Base-by-base conservation (phyloP, 2,329 filamentous ascomycete species). In the Cladophialophora carrionii region DNA sequence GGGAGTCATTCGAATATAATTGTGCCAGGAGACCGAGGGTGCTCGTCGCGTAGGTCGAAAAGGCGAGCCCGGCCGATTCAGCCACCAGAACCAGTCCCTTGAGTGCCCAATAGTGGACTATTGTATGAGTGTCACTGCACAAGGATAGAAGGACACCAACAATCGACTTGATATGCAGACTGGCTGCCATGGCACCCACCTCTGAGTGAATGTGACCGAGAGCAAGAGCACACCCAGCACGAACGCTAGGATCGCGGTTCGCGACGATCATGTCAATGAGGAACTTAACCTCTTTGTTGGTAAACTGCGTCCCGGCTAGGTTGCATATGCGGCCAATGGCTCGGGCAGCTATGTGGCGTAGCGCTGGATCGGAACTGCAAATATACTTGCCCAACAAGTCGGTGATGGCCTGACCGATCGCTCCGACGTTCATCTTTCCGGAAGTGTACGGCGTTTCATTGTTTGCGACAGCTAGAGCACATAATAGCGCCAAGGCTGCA, bases 141-240 rank as follows among this genome's bases (percentile, higher is more conserved):
- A 99, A 84, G 7, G 95, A 98, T 90, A 98, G 96, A n/a, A 99
- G 81, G 46, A 99, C 96, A 20, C 94, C 90, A n/a, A 97, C 85
- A 57, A 99, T 97, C 1, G 92, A 97, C 80, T 98, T 98, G 57
- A 99, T 83, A 75, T 99, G 95, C 72, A 95, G 92, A 3, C 93
- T 92, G 61, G 95, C 95, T 60, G 95, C 95, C 93, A 99, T 98
- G 63, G 95, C 94, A 63, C 95, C 96, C 37, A 99, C 90, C 76
- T 96, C 92, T 20, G 92, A 90, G 78, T 99, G 93, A 58, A 99
- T 98, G 63, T 90, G 90, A 8, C 95, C 95, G 32, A 99, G 81
- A 12, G 95, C 92, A 81, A 96, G 91, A 17, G 96, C 95, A 77
- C 94, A 99, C 10, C 95, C 95, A 52, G 96, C 93, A 75, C 95